Percentiles rank a stretch among this genome's conserved stretches.
phyloP scores from a whole-genome alignment of 2,329 filamentous ascomycete genomes.

The Fusarium xylarioides region DNA sequence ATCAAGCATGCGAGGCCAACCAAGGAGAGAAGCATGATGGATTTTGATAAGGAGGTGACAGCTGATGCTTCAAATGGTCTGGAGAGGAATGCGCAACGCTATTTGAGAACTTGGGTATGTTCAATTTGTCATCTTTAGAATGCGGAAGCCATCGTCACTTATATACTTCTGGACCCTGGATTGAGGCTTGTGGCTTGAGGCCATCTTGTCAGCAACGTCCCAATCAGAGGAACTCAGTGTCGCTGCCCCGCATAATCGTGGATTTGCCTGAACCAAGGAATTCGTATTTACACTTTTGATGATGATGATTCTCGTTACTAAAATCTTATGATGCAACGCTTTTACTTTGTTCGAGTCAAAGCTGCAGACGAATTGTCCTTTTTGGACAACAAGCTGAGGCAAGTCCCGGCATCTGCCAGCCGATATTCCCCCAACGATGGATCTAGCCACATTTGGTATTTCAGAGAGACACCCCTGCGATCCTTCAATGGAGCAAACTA shows the following conservation, averaged over 20 bases:
- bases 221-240: not conserved
- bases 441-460: not conserved
- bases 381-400: not conserved
- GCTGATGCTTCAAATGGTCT: not conserved
- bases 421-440: not conserved
- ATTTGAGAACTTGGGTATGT: no score
- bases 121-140: not conserved
- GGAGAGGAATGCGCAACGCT: not conserved
- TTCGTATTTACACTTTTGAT: not conserved
- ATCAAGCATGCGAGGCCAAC: not conserved
- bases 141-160: not conserved
- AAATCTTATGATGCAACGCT: not conserved
- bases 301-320: not conserved
- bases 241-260: not conserved
- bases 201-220: not conserved
- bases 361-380: not conserved
- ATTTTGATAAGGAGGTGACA: not conserved
- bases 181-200: not conserved
- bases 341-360: not conserved
- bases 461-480: not conserved
- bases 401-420: not conserved
- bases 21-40: not conserved
- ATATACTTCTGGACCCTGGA: not conserved
- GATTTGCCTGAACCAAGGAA: not conserved
- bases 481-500: not conserved